These are phyloP conservation scores for Astraeus odoratus DNA, from an alignment of 768 basidiomycete genomes.

Conservation along the genomic window DNA sequence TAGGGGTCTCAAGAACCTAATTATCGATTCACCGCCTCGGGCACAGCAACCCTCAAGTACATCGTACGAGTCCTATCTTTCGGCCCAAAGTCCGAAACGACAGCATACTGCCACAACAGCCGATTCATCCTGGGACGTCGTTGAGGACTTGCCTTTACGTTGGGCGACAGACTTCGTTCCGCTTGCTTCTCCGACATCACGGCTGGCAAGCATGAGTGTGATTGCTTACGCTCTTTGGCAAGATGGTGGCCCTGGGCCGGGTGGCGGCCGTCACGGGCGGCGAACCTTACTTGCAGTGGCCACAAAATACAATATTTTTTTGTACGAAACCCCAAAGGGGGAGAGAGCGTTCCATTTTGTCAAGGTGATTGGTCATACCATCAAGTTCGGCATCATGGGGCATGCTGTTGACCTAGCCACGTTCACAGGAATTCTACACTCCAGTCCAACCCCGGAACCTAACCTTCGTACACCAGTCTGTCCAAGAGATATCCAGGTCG, in stretches of 20 bases:
- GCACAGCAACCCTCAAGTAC: constrained; percentile 17
- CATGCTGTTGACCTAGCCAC: background rate
- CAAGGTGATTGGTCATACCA: constrained; percentile 42
- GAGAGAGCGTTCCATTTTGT: constrained; percentile 79
- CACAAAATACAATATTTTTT: constrained; percentile 62
- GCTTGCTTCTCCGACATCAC: constrained; percentile 61
- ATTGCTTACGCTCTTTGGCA: constrained; percentile 64
- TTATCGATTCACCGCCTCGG: constrained; percentile 34
- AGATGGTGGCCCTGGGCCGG: constrained; percentile 43
- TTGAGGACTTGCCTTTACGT: constrained; percentile 65
- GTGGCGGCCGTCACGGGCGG: constrained; percentile 38
- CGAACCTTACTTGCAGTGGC: constrained; percentile 63
- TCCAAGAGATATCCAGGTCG: constrained; percentile 44
- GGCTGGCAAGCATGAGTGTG: constrained; percentile 51
- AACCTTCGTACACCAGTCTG: constrained; percentile 63
- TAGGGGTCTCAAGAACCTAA: constrained; percentile 55
- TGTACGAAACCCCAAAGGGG: constrained; percentile 79
- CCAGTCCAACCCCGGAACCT: constrained; percentile 62
- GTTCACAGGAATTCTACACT: constrained; percentile 74
- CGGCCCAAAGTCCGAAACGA: constrained; percentile 21
- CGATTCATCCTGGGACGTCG: constrained; percentile 63
- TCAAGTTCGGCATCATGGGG: background rate
- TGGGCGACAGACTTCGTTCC: constrained; percentile 89
- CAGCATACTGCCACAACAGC: constrained; percentile 28
- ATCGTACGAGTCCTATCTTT: constrained; percentile 24